Conservation (phyloP, 495 filamentous ascomycete genomes). For the Lasiosphaeria miniovina region DNA sequence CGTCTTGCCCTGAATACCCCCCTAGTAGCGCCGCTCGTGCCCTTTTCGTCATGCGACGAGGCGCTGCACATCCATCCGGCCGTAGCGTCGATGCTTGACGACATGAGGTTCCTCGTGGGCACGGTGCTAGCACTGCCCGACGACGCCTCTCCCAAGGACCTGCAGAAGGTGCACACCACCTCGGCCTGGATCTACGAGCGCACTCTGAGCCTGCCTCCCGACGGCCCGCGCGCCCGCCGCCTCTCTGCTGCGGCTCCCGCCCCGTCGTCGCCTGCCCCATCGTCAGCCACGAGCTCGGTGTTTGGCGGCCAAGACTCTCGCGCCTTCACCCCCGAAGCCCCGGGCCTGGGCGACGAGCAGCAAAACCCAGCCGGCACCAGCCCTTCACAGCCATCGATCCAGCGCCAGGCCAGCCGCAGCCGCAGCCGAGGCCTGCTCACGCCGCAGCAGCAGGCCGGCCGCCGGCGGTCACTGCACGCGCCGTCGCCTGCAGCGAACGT, state of each 20-base stretch:
- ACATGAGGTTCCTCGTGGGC: slow-evolving; percentile 35
- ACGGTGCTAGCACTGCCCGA: slow-evolving; percentile 31
- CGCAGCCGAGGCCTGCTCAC: slow-evolving; percentile 4
- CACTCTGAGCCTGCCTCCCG: slow-evolving; percentile 25
- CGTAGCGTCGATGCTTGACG: slow-evolving; percentile 38
- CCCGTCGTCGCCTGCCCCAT: slow-evolving; percentile 8
- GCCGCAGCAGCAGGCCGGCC: not conserved
- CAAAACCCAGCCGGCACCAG: not conserved
- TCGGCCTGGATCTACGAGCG: slow-evolving; percentile 35
- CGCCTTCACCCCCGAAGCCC: not conserved
- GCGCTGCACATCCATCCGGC: slow-evolving; percentile 29
- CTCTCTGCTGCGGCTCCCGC: slow-evolving; percentile 12
- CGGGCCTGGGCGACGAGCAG: slow-evolving; percentile 5
- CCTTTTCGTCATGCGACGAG: slow-evolving; percentile 29
- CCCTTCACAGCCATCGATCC: not conserved
- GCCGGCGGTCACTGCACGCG: not conserved
- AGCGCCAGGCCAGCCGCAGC: slow-evolving; percentile 8
- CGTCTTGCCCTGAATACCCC: slow-evolving; percentile 39
- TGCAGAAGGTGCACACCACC: slow-evolving; percentile 32
- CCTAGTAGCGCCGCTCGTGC: slow-evolving; percentile 24
- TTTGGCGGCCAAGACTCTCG: slow-evolving; percentile 1
- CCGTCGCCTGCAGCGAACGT: not conserved
- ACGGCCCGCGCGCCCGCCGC: slow-evolving; percentile 13
- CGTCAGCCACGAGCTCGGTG: not conserved
- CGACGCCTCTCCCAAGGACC: slow-evolving; percentile 25